Evolutionary conservation across 2,329 filamentous ascomycete species (phyloP).

Genomic region (Teratosphaeriaceae sp.): DNA sequence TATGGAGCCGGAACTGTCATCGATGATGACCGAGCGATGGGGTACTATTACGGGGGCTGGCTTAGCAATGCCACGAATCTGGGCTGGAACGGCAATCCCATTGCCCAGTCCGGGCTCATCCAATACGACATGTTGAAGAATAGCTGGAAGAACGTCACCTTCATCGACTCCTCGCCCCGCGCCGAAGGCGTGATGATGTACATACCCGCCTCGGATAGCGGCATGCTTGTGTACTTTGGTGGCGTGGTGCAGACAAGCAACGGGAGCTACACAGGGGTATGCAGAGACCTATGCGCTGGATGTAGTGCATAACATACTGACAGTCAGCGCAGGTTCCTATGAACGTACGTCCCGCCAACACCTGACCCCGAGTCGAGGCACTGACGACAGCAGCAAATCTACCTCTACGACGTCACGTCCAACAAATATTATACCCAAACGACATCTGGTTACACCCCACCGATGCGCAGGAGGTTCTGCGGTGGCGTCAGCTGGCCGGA

Average conservation of each 20-base stretch:
- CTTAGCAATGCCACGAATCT: slow-evolving; percentile 48
- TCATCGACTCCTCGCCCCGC: slow-evolving; percentile 45
- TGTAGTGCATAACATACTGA: slow-evolving; percentile 17
- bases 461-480: slow-evolving; percentile 52
- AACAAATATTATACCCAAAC: slow-evolving; percentile 55
- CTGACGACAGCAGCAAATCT: slow-evolving; percentile 36
- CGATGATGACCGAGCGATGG: slow-evolving; percentile 48
- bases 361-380: slow-evolving; percentile 31
- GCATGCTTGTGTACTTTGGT: slow-evolving; percentile 57
- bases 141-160: slow-evolving; percentile 42
- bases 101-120: slow-evolving; percentile 48
- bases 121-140: slow-evolving; percentile 51
- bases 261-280: slow-evolving; percentile 34
- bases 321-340: slow-evolving; percentile 18
- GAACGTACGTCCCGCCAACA: slow-evolving; percentile 22
- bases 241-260: slow-evolving; percentile 48
- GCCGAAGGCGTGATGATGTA: slow-evolving; percentile 57
- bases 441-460: slow-evolving; percentile 48
- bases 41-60: slow-evolving; percentile 59
- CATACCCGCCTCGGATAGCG: slow-evolving; percentile 53
- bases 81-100: slow-evolving; percentile 44
- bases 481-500: slow-evolving; percentile 53
- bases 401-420: slow-evolving; percentile 55
- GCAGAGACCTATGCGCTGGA: background rate
- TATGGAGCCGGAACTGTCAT: slow-evolving; percentile 52